Base-by-base conservation (phyloP, 176 grass and related monocot genomes). In the Hsuehochloa calcarea region DNA sequence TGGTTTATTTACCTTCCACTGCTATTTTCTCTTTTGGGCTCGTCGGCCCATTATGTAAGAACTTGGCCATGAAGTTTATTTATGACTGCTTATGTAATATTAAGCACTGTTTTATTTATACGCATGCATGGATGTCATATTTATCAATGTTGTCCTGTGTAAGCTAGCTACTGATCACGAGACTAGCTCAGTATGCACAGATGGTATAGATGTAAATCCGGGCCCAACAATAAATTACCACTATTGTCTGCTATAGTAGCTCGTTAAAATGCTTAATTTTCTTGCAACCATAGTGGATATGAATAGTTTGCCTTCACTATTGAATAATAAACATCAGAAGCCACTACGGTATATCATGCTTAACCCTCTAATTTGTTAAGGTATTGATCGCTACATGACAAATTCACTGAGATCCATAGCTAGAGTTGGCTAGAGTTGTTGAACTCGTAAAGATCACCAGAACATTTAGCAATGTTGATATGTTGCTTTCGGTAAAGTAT, bases 391-490 rank as follows among this genome's bases (percentile, higher is more conserved):
- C 34, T 5, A 17, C 3, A 68, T 17, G 15, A 59, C 6, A 87
- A 87, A 75, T 50, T 4, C n/a, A 70, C 68, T 39, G 67, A 56
- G 19, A 51, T n/a, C 75, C 46, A 74, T 44, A 45, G 25, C 63
- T 87, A 73, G n/a, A 60, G 58, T 60, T 14, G 5, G 25, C 63
- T 87, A 73, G n/a, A 60, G 58, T 60, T 14, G 5, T 11, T 19
- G 25, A 79, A 85, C 17, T 78, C 19, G 5, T 40, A 60, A 81
- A 78, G 5, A 63, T 43, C 23, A 20, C 31, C 74, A 85, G 10
- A 75, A 60, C 16, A 60, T 61, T 34, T 64, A 29, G 81, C 8
- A 61, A 55, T 55, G 52, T 55, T 20, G 52, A 55, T 20, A 20
- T 43, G 61, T 27, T 84, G 5, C 15, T 84, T 84, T 13, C 13